These are phyloP conservation scores for Xylariales sp. DNA, from an alignment of 2,329 filamentous ascomycete genomes.

Conservation along the genomic window DNA sequence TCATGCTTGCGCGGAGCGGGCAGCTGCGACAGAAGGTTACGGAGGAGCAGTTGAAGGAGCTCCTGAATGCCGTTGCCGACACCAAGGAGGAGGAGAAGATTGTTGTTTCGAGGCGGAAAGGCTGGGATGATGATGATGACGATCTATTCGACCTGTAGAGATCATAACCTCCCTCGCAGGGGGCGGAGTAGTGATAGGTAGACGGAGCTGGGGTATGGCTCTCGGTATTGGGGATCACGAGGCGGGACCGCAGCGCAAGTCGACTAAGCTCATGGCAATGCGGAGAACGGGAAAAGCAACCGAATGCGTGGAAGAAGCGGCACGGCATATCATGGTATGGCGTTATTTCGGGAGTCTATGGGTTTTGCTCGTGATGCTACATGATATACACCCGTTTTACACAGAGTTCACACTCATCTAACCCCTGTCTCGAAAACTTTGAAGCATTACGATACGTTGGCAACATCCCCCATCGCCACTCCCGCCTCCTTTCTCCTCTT, in stretches of 20 bases:
- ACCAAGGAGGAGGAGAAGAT: slow-evolving; percentile 77
- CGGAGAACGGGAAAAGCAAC: too few species aligned
- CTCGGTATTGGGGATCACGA: too few species aligned
- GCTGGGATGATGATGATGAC: slow-evolving; percentile 77
- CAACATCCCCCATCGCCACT: slow-evolving; percentile 9
- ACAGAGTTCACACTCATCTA: too few species aligned
- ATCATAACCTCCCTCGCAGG: too few species aligned
- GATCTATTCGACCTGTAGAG: slow-evolving; percentile 55
- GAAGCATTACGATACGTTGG: not conserved
- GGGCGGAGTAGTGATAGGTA: too few species aligned
- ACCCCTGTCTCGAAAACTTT: not conserved
- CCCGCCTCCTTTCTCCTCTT: slow-evolving; percentile 54
- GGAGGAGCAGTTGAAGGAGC: slow-evolving; percentile 88
- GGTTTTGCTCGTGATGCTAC: slow-evolving; percentile 6
- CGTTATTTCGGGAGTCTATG: slow-evolving; percentile 15
- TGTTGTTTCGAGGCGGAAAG: slow-evolving; percentile 78
- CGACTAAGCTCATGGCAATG: too few species aligned
- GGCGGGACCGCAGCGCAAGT: too few species aligned
- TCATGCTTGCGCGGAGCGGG: slow-evolving; percentile 83
- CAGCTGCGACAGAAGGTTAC: slow-evolving; percentile 85
- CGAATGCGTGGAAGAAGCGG: not conserved
- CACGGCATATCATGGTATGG: slow-evolving; percentile 15
- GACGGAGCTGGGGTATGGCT: too few species aligned
- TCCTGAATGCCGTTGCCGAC: slow-evolving; percentile 80
- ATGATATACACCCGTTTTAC: slow-evolving; percentile 9